phyloP scores from a whole-genome alignment of 2,329 filamentous ascomycete genomes.

The Rutstroemia sp. region DNA sequence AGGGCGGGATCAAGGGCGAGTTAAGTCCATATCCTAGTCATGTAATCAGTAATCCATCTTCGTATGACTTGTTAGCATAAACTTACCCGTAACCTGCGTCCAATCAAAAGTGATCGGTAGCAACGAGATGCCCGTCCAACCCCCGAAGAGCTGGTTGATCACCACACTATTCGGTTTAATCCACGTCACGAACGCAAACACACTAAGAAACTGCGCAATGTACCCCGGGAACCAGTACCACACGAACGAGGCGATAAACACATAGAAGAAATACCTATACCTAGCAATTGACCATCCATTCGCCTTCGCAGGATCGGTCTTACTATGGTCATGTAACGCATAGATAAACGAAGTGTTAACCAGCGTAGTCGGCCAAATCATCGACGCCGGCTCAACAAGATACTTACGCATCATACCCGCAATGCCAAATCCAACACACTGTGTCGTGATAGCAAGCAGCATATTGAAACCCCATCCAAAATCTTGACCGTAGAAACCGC shows the following conservation, averaged over 20 bases:
- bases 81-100: conserved; percentile 11
- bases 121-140: conserved; percentile 55
- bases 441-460: conserved; percentile 51
- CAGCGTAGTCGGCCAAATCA: conserved; percentile 51
- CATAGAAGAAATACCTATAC: conserved; percentile 35
- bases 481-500: conserved; percentile 67
- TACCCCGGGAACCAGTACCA: conserved; percentile 53
- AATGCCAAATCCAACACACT: conserved; percentile 55
- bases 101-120: conserved; percentile 65
- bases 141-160: conserved; percentile 68
- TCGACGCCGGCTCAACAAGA: conserved; percentile 51
- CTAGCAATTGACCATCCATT: conserved; percentile 37
- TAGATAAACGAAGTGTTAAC: conserved; percentile 12
- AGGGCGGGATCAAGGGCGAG: conserved; percentile 55
- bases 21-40: conserved; percentile 35
- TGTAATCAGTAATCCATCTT: conserved; percentile 45
- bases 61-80: conserved; percentile 34
- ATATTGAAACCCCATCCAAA: conserved; percentile 52
- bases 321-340: conserved; percentile 54
- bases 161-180: conserved; percentile 60
- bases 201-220: conserved; percentile 60
- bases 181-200: conserved; percentile 68
- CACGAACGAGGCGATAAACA: conserved; percentile 35
- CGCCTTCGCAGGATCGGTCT: conserved; percentile 39
- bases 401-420: conserved; percentile 52